Percentiles rank a stretch among this genome's conserved stretches.
phyloP scores from a whole-genome alignment of 1,284 basidiomycete genomes.

The Ganoderma sinense region DNA sequence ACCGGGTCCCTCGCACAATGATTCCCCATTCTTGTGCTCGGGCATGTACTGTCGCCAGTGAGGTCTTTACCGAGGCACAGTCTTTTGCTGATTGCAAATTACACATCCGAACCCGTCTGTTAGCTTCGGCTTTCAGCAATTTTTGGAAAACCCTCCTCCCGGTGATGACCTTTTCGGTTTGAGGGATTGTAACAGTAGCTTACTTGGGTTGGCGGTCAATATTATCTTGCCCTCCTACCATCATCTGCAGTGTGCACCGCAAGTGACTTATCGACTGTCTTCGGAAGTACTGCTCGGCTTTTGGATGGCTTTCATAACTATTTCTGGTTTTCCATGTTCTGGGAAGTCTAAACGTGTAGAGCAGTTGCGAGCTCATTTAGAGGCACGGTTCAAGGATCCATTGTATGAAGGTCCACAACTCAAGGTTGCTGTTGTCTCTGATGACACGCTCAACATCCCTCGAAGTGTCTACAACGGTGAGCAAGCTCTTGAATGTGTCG shows the following conservation, averaged over 20 bases:
- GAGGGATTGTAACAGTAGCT: constrained; percentile 23
- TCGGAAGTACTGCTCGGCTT: too few relatives aligned
- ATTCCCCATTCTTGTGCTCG: constrained; percentile 82
- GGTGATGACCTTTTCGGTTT: constrained; percentile 23
- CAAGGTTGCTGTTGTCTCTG: constrained; percentile 78
- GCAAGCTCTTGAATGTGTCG: constrained; percentile 33
- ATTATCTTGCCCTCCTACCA: constrained; percentile 19
- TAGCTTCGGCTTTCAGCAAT: constrained; percentile 47
- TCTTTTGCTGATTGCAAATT: constrained; percentile 96
- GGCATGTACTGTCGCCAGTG: constrained; percentile 90
- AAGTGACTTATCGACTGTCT: neutral
- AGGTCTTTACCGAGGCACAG: constrained; percentile 84
- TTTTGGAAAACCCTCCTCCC: constrained; percentile 40
- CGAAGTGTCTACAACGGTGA: constrained; percentile 81
- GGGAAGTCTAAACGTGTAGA: constrained; percentile 84
- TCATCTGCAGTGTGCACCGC: constrained; percentile 1
- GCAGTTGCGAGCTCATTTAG: constrained; percentile 72
- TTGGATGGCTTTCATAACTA: constrained; percentile 90
- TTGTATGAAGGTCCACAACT: constrained; percentile 60
- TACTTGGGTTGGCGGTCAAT: constrained; percentile 17
- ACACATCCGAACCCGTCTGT: constrained; percentile 49
- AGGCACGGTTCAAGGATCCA: constrained; percentile 57
- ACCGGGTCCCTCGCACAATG: neutral
- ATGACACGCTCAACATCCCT: constrained; percentile 74
- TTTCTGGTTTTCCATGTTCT: constrained; percentile 90